Base-by-base conservation (phyloP, 768 basidiomycete genomes). In the Naematelia aurantialba region DNA sequence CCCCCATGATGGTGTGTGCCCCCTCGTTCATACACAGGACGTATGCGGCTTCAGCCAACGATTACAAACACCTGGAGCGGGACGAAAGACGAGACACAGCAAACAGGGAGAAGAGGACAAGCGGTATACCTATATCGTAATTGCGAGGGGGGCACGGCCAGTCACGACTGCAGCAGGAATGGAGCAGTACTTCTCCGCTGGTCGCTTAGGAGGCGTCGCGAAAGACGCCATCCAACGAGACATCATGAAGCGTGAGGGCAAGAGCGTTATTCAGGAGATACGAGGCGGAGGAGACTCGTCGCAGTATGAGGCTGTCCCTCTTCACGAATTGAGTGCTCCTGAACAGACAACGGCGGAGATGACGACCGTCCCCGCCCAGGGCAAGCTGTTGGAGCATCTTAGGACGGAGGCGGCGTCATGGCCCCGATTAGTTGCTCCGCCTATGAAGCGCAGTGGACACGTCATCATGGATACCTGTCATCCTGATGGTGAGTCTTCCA, bases 381-480 rank as follows among this genome's bases (percentile, higher is more conserved):
- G 34, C 17, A 39, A 39, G 17, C 8, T 39, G 34, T 17, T 39
- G 39, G 19, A 31, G 29, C 14, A 80, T 27, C 76, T 97, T 60
- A 81, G 87, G 65, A 78, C 79, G 25, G 89, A 93, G 76, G 86
- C 91, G 11, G 91, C 87, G 63, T 78, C 80, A 45, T 96, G 94
- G 94, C 90, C 94, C 34, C 84, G 96, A 55, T 82, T 98, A 30
- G 83, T 97, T 52, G 88, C 90, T 65, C 86, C 91, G n/a, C 94
- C 96, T 27, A 72, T 96, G 70, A 96, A 96, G 78, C 85, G 85
- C 61, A 87, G 85, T 65, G 93, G 93, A 0, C 94, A 98, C 75
- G 83, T 97, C 63, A 87, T 92, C 51, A 80, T 98, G 59, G 94
- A 98, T 75, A 84, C 86, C 8, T 99, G 96, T 74, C 87, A 87